Conservation (phyloP, 495 filamentous ascomycete genomes). For the Neurospora sp. region DNA sequence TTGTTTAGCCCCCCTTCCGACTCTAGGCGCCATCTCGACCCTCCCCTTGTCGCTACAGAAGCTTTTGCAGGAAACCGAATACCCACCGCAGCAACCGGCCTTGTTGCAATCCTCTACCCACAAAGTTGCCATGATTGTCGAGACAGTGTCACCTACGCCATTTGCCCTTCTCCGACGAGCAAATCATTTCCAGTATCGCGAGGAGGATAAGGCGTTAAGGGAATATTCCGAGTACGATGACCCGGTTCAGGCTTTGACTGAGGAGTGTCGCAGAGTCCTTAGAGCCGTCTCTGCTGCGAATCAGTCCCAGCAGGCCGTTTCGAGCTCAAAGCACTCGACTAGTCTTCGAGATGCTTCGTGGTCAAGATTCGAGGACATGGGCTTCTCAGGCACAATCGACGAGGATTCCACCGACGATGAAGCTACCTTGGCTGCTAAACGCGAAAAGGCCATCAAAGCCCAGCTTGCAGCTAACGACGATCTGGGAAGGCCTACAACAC, state of each 20-base stretch:
- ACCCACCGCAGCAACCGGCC: conserved; percentile 72
- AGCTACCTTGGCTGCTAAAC: conserved; percentile 20
- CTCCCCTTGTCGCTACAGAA: conserved; percentile 85
- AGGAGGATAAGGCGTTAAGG: conserved; percentile 72
- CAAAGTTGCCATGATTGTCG: conserved; percentile 93
- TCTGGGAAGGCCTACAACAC: conserved; percentile 78
- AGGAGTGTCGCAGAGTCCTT: conserved; percentile 86
- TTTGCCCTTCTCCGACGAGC: conserved; percentile 85
- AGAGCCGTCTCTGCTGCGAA: conserved; percentile 81
- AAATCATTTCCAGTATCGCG: conserved; percentile 89
- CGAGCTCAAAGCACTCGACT: conserved; percentile 56
- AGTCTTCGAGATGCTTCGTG: conserved; percentile 77
- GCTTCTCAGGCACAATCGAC: conserved; percentile 71
- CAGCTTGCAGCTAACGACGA: conserved; percentile 43
- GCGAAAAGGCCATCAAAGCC: conserved; percentile 2
- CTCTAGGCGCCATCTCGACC: conserved; percentile 64
- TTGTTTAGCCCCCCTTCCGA: conserved; percentile 70
- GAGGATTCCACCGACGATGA: conserved; percentile 60
- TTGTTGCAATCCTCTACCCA: conserved; percentile 72
- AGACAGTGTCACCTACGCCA: conserved; percentile 88
- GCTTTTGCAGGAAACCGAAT: conserved; percentile 85
- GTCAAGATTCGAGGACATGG: conserved; percentile 94
- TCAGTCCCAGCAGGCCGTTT: conserved; percentile 56
- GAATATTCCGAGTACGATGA: conserved; percentile 84
- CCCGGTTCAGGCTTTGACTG: conserved; percentile 75